Evolutionary conservation across 1,284 basidiomycete genomes (phyloP).

Genomic region (Trichosporon ovoides): DNA sequence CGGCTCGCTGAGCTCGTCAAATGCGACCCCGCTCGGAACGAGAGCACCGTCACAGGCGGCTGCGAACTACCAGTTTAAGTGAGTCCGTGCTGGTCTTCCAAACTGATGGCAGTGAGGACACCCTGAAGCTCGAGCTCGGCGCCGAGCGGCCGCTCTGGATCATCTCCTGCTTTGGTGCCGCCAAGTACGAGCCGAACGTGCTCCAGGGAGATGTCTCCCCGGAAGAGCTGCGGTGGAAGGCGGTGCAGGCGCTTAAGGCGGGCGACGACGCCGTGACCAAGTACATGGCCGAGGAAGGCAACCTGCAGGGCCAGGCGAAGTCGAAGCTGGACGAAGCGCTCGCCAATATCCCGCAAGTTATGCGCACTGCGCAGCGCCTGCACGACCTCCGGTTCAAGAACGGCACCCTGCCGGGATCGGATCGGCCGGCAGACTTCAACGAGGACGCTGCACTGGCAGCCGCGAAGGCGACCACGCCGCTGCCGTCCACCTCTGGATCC

Average conservation of each 20-base stretch:
- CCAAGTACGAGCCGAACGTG: constrained; percentile 68
- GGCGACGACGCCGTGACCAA: constrained; percentile 6
- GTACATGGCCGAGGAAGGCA: constrained; percentile 37
- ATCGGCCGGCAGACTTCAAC: constrained; percentile 31
- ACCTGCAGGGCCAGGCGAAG: constrained; percentile 23
- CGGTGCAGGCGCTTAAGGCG: constrained; percentile 53
- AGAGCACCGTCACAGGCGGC: constrained; percentile 6
- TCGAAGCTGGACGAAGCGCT: constrained; percentile 29
- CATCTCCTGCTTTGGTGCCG: constrained; percentile 67
- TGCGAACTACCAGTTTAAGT: constrained; percentile 38
- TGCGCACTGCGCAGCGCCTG: constrained; percentile 31
- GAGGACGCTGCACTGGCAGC: constrained; percentile 27
- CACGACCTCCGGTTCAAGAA: constrained; percentile 36
- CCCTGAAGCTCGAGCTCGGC: constrained; percentile 33
- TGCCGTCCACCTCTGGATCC: background rate
- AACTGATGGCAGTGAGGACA: constrained; percentile 29
- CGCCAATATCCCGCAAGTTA: constrained; percentile 23
- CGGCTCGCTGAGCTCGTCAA: constrained; percentile 8
- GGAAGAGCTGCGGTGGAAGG: constrained; percentile 74
- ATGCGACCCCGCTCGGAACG: constrained; percentile 22
- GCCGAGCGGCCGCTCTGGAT: constrained; percentile 63
- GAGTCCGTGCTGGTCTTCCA: constrained; percentile 5
- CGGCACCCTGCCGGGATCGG: constrained; percentile 17
- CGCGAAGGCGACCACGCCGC: background rate
- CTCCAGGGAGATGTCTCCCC: constrained; percentile 66